These are phyloP conservation scores for Dothistroma septosporum DNA, from an alignment of 2,329 filamentous ascomycete genomes.

Conservation along the genomic window DNA sequence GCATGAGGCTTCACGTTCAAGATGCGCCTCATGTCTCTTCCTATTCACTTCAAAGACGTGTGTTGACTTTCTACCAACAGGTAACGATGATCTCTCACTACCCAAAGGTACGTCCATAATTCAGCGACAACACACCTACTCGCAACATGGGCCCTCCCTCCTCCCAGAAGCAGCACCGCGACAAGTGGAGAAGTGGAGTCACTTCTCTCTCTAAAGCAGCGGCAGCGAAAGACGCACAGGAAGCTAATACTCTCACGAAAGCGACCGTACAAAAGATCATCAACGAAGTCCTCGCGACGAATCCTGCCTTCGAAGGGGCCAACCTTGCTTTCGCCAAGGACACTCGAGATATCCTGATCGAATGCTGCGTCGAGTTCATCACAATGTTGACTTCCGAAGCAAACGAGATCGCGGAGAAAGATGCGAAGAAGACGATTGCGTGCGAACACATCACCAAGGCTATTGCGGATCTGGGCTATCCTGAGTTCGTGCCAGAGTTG, in stretches of 20 bases:
- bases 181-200: neutral
- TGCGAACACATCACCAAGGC: slow-evolving; percentile 97
- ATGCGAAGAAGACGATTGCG: slow-evolving; percentile 98
- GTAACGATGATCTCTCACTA: slow-evolving; percentile 57
- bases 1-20: neutral
- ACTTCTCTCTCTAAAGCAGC: neutral
- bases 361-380: slow-evolving; percentile 99
- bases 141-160: neutral
- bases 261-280: slow-evolving; percentile 80
- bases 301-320: slow-evolving; percentile 45
- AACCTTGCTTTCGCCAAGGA: slow-evolving; percentile 88
- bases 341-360: slow-evolving; percentile 88
- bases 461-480: slow-evolving; percentile 85
- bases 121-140: neutral
- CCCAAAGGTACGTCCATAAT: slow-evolving; percentile 48
- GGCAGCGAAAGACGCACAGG: neutral
- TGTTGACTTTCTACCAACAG: slow-evolving; percentile 29
- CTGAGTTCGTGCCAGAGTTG: slow-evolving; percentile 85
- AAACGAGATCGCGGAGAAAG: slow-evolving; percentile 97
- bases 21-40: neutral
- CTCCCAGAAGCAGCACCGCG: neutral
- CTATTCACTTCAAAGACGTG: too few relatives aligned
- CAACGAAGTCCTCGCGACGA: slow-evolving; percentile 79
- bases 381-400: slow-evolving; percentile 97
- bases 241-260: slow-evolving; percentile 31